These are phyloP conservation scores for Aspergillus pseudoviridinutans DNA, from an alignment of 2,329 filamentous ascomycete species.

Conservation along the genomic window DNA sequence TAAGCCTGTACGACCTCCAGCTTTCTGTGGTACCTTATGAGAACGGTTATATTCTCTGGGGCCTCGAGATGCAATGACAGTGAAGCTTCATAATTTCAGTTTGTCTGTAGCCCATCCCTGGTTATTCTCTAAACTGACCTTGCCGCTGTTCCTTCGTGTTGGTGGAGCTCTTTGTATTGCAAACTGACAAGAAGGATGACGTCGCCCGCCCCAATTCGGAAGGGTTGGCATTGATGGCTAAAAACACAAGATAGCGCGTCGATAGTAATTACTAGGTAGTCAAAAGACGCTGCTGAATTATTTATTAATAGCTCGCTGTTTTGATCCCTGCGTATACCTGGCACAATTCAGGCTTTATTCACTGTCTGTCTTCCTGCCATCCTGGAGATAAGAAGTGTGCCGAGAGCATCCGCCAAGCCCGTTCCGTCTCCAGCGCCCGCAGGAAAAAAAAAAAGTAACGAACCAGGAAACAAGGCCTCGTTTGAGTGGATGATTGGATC, in stretches of 20 bases:
- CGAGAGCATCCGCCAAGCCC: slow-evolving; percentile 10
- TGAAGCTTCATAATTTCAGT: not conserved
- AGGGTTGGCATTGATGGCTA: not conserved
- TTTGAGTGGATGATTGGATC: not conserved
- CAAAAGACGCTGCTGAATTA: not conserved
- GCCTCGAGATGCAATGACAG: not conserved
- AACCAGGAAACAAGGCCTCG: not conserved
- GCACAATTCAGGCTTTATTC: not conserved
- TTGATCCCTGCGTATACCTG: not conserved
- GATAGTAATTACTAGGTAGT: not conserved
- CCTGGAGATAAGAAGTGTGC: not conserved
- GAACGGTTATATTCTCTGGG: not conserved
- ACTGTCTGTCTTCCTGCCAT: not conserved
- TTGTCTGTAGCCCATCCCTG: not conserved
- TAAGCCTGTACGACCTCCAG: not conserved
- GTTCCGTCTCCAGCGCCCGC: slow-evolving; percentile 6
- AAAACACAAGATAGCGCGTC: not conserved
- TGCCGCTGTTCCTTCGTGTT: not conserved
- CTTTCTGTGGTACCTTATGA: not conserved
- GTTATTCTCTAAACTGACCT: not conserved
- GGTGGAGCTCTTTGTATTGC: not conserved
- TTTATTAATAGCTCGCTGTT: not conserved
- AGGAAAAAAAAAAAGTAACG: not conserved
- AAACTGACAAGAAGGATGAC: not conserved
- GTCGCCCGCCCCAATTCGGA: not conserved